Conservation (phyloP, 2,329 filamentous ascomycete genomes). For the Hypoxylon sp. region DNA sequence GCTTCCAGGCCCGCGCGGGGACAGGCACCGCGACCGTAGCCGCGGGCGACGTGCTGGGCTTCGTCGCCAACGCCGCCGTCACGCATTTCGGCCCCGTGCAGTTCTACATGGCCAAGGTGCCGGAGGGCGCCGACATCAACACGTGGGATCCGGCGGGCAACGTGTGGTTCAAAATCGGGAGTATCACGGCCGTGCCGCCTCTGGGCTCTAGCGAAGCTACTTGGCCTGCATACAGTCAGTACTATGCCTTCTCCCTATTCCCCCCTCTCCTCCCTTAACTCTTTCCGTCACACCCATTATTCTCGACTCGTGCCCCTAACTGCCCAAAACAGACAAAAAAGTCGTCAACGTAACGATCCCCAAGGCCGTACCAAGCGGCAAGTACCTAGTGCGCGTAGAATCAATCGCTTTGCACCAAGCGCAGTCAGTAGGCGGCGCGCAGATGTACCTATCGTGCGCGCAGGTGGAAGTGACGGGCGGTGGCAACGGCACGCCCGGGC, state of each 20-base stretch:
- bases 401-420: slow-evolving; percentile 56
- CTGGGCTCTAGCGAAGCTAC: slow-evolving; percentile 46
- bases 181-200: slow-evolving; percentile 48
- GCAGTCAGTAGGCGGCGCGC: slow-evolving; percentile 52
- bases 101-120: slow-evolving; percentile 55
- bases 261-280: neutral
- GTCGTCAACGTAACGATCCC: slow-evolving; percentile 55
- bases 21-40: slow-evolving; percentile 48
- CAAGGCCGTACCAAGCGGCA: slow-evolving; percentile 52
- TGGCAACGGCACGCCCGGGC: slow-evolving; percentile 49
- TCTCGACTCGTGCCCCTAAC: slow-evolving; percentile 7
- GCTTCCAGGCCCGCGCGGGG: slow-evolving; percentile 52
- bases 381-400: slow-evolving; percentile 57
- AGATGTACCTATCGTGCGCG: slow-evolving; percentile 55
- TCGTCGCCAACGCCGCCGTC: slow-evolving; percentile 50
- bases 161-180: slow-evolving; percentile 55
- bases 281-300: neutral
- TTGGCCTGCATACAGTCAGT: slow-evolving; percentile 51
- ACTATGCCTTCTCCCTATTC: neutral
- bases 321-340: slow-evolving; percentile 45
- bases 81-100: slow-evolving; percentile 54
- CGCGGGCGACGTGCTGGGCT: slow-evolving; percentile 52
- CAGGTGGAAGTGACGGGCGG: slow-evolving; percentile 53
- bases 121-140: slow-evolving; percentile 52
- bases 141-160: slow-evolving; percentile 54